phyloP scores from a whole-genome alignment of 2,329 filamentous ascomycete species.

The Microsporum audouinii region DNA sequence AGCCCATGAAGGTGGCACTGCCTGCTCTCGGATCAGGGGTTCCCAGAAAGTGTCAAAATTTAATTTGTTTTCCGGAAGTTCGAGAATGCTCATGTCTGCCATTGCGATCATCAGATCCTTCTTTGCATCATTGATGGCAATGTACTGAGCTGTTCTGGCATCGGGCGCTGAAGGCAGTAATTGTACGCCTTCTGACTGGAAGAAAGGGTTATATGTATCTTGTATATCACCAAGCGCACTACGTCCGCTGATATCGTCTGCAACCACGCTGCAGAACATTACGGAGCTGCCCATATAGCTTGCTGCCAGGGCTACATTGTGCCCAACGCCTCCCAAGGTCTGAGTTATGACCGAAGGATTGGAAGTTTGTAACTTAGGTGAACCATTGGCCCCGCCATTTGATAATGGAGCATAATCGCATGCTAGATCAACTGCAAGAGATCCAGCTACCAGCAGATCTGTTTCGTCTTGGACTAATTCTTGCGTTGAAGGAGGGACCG shows the following conservation, averaged over 20 bases:
- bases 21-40: slow-evolving; percentile 42
- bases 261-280: slow-evolving; percentile 67
- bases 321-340: slow-evolving; percentile 79
- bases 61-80: slow-evolving; percentile 32
- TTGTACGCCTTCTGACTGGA: slow-evolving; percentile 54
- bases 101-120: slow-evolving; percentile 84
- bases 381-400: slow-evolving; percentile 21
- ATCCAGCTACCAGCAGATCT: slow-evolving; percentile 80
- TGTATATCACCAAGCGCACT: slow-evolving; percentile 56
- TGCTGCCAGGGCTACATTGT: slow-evolving; percentile 79
- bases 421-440: slow-evolving; percentile 73
- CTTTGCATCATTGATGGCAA: slow-evolving; percentile 72
- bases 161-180: slow-evolving; percentile 42
- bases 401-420: slow-evolving; percentile 58
- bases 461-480: slow-evolving; percentile 21
- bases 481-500: not conserved
- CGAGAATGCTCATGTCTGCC: slow-evolving; percentile 86
- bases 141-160: slow-evolving; percentile 74
- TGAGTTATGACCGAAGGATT: slow-evolving; percentile 74
- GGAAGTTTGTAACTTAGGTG: slow-evolving; percentile 56
- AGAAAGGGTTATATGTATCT: slow-evolving; percentile 45
- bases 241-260: slow-evolving; percentile 65
- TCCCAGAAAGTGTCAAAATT: slow-evolving; percentile 48
- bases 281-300: slow-evolving; percentile 57
- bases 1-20: slow-evolving; percentile 58